Percentiles rank a stretch among this genome's conserved stretches.
Evolutionary conservation across 1,284 basidiomycete species (phyloP).

Genomic region (Ceratobasidium papillatum): DNA sequence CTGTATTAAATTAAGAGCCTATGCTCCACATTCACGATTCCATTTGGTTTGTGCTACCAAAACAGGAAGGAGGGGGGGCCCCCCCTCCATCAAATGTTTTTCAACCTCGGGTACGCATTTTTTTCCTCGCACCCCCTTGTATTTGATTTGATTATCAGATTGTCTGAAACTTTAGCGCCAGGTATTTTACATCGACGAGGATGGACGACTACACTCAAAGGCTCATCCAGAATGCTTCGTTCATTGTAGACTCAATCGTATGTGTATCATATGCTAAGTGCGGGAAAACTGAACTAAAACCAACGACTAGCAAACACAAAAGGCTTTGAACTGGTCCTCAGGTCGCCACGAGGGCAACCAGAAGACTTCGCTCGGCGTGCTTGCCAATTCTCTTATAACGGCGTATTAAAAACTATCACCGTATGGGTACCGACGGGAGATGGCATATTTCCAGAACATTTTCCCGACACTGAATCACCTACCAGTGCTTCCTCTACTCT

Average conservation of each 20-base stretch:
- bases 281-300: not conserved
- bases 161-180: not conserved
- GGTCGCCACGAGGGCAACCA: not conserved
- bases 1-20: not conserved
- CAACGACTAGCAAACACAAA: not conserved
- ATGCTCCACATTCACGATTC: not conserved
- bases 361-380: not conserved
- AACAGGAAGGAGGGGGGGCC: no score
- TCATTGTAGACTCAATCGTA: constrained; percentile 4
- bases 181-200: constrained; percentile 13
- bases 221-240: not conserved
- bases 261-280: not conserved
- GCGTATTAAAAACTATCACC: not conserved
- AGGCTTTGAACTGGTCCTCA: not conserved
- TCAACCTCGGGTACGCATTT: no score
- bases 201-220: constrained; percentile 7
- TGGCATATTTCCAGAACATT: not conserved
- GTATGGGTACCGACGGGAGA: not conserved
- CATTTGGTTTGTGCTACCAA: no score
- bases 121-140: no score
- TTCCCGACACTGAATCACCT: not conserved
- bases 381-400: not conserved
- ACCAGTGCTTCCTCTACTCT: not conserved
- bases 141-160: no score
- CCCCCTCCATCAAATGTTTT: no score